These are phyloP conservation scores for Fusarium sp. DNA, from an alignment of 2,329 filamentous ascomycete genomes.

Conservation along the genomic window DNA sequence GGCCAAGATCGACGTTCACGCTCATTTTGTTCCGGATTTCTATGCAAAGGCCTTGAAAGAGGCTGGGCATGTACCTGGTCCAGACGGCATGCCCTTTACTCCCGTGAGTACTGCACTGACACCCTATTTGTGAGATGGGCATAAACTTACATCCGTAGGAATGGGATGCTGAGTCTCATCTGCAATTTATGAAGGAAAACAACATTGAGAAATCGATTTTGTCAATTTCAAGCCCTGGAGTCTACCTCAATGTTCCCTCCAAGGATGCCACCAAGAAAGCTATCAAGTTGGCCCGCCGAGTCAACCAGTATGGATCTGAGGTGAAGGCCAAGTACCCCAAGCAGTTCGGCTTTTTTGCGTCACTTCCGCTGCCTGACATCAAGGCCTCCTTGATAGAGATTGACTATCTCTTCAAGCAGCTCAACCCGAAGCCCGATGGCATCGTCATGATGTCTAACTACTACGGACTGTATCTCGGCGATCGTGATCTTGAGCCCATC, in stretches of 20 bases:
- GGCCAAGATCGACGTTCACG: conserved; percentile 11
- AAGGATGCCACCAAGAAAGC: neutral
- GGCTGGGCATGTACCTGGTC: neutral
- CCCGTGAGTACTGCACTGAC: neutral
- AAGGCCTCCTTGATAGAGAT: conserved; percentile 13
- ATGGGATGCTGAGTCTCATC: conserved; percentile 12
- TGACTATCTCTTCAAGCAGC: neutral
- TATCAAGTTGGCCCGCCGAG: neutral
- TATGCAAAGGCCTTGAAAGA: conserved; percentile 5
- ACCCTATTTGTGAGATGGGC: fast-evolving
- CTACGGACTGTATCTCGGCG: conserved; percentile 11
- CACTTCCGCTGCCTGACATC: conserved; percentile 9
- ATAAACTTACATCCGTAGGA: neutral
- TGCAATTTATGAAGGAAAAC: conserved; percentile 18
- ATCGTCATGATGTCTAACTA: conserved; percentile 24
- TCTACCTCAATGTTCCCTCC: conserved; percentile 8
- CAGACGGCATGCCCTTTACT: conserved; percentile 10
- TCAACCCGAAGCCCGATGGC: conserved; percentile 1
- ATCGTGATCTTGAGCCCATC: conserved; percentile 2
- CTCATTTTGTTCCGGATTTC: conserved; percentile 12
- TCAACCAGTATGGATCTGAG: conserved; percentile 5
- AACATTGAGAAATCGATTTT: conserved; percentile 5
- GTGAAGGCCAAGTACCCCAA: conserved; percentile 11
- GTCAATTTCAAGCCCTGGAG: conserved; percentile 10
- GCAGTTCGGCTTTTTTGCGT: conserved; percentile 5